phyloP scores from a whole-genome alignment of 805 yeast species.

The Saccharomyces mikatae region DNA sequence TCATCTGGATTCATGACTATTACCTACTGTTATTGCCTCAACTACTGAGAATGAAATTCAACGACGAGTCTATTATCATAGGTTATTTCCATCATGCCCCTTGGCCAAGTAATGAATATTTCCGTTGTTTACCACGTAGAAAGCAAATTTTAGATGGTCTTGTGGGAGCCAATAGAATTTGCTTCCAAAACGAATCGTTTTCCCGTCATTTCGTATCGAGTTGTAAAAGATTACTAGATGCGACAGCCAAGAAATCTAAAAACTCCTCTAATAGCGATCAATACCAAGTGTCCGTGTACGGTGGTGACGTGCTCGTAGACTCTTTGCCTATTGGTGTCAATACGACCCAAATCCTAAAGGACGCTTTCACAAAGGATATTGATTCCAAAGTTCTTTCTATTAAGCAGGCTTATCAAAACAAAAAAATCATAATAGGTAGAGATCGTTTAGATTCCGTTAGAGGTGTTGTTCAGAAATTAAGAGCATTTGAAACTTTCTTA shows the following conservation, averaged over 20 bases:
- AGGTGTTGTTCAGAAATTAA: slow-evolving; percentile 87
- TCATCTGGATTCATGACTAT: slow-evolving; percentile 90
- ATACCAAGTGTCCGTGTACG: slow-evolving; percentile 54
- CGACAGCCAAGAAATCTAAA: slow-evolving; percentile 43
- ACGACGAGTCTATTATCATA: slow-evolving; percentile 54
- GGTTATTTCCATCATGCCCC: slow-evolving; percentile 82
- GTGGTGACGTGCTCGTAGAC: slow-evolving; percentile 64
- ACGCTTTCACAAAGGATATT: slow-evolving; percentile 39
- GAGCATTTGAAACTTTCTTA: slow-evolving; percentile 82
- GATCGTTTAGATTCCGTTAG: slow-evolving; percentile 87
- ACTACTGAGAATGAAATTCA: slow-evolving; percentile 62
- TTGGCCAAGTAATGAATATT: slow-evolving; percentile 92
- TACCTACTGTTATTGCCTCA: slow-evolving; percentile 76
- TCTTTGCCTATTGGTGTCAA: slow-evolving; percentile 89
- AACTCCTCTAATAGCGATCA: slow-evolving; percentile 25
- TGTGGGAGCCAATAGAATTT: slow-evolving; percentile 80
- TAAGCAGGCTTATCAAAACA: slow-evolving; percentile 50
- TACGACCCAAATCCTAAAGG: slow-evolving; percentile 55
- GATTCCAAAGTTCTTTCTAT: slow-evolving; percentile 61
- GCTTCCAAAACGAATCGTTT: slow-evolving; percentile 80
- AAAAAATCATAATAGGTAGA: slow-evolving; percentile 84
- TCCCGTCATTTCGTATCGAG: slow-evolving; percentile 87
- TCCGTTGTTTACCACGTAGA: slow-evolving; percentile 80
- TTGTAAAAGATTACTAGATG: slow-evolving; percentile 80
- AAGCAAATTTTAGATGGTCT: slow-evolving; percentile 79